phyloP scores from a whole-genome alignment of 345 rosid species.

The Pugionium cornutum region DNA sequence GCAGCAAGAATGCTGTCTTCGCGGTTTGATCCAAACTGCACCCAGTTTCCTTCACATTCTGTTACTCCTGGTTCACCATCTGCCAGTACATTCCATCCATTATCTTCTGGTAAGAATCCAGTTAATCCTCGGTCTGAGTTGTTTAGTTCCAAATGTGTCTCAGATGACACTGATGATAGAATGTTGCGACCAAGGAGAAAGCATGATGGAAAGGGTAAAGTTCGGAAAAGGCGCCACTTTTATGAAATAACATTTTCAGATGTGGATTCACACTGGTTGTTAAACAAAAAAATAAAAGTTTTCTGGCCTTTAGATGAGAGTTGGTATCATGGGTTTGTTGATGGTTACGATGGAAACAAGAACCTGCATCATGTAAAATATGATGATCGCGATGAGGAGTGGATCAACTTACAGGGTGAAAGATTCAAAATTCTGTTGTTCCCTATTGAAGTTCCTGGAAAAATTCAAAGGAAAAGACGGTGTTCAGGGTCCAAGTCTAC shows the following conservation, averaged over 20 bases:
- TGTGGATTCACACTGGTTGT: conserved; percentile 70
- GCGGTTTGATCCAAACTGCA: conserved; percentile 83
- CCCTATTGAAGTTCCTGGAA: conserved; percentile 76
- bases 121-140: conserved; percentile 39
- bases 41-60: conserved; percentile 64
- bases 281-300: conserved; percentile 76
- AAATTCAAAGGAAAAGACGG: conserved; percentile 47
- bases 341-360: conserved; percentile 66
- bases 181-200: conserved; percentile 69
- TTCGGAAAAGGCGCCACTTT: conserved; percentile 80
- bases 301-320: conserved; percentile 95
- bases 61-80: conserved; percentile 51
- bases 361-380: conserved; percentile 89
- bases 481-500: conserved; percentile 41
- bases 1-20: conserved; percentile 98
- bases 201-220: conserved; percentile 54
- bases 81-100: conserved; percentile 41
- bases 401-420: conserved; percentile 83
- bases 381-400: conserved; percentile 98
- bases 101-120: conserved; percentile 45
- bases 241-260: conserved; percentile 71
- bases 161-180: conserved; percentile 65
- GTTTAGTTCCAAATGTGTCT: conserved; percentile 54
- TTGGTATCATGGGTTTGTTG: conserved; percentile 88
- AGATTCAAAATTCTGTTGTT: conserved; percentile 82